Conservation (phyloP, 139 green algal genomes). For the Coccomyxa sp. region DNA sequence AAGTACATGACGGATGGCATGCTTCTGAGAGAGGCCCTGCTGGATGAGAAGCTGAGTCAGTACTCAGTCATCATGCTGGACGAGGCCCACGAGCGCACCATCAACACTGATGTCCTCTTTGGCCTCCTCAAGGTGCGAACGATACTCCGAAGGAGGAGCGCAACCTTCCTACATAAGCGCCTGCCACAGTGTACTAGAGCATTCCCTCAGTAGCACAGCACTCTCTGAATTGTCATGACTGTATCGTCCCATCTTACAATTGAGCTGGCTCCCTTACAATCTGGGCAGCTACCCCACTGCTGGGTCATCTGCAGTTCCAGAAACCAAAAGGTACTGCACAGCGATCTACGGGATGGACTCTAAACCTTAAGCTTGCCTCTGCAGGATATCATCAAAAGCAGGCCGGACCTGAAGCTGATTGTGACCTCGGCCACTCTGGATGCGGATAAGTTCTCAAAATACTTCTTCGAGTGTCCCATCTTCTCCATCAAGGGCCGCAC, state of each 20-base stretch:
- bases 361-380: not conserved
- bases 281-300: too few relatives aligned
- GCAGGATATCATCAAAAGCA: slow-evolving; percentile 20
- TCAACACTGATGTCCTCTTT: slow-evolving; percentile 98
- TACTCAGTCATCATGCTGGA: slow-evolving; percentile 94
- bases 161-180: too few relatives aligned
- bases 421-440: slow-evolving; percentile 93
- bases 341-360: too few relatives aligned
- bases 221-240: too few relatives aligned
- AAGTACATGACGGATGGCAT: slow-evolving; percentile 91
- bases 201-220: too few relatives aligned
- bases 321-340: too few relatives aligned
- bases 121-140: slow-evolving; percentile 83
- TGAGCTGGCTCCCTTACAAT: too few relatives aligned
- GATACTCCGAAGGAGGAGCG: not conserved
- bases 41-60: slow-evolving; percentile 73
- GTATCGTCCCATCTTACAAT: too few relatives aligned
- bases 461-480: slow-evolving; percentile 93
- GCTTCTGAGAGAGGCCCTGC: slow-evolving; percentile 90
- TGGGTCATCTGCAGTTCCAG: too few relatives aligned
- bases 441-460: slow-evolving; percentile 92
- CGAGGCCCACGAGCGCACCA: slow-evolving; percentile 96
- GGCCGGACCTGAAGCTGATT: slow-evolving; percentile 74
- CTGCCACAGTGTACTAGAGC: too few relatives aligned
- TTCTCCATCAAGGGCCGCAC: slow-evolving; percentile 82